Conservation (phyloP, 2,329 filamentous ascomycete species). For the Epichloe sibirici region DNA sequence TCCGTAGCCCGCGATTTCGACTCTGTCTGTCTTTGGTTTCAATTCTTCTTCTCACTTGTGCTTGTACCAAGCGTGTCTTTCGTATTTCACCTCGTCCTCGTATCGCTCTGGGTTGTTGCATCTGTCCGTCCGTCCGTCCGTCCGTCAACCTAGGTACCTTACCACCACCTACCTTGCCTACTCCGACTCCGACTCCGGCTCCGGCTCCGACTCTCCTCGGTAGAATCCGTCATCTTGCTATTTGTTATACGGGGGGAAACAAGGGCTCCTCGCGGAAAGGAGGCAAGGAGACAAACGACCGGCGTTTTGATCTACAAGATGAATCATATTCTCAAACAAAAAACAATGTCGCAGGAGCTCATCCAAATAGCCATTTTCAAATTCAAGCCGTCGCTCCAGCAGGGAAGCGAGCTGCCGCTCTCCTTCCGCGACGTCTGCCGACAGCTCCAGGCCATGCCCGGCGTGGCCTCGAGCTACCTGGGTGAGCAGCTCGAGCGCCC, state of each 20-base stretch:
- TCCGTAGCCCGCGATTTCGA: neutral
- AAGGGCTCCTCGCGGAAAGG: neutral
- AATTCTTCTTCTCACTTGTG: neutral
- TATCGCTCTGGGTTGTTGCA: too few species aligned
- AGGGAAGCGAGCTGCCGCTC: slow-evolving; percentile 10
- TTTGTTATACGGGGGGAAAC: neutral
- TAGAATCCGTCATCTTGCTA: neutral
- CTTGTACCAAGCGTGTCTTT: neutral
- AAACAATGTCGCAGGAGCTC: slow-evolving; percentile 16
- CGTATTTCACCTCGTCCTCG: too few species aligned
- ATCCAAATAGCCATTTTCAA: slow-evolving; percentile 21
- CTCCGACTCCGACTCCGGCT: too few species aligned
- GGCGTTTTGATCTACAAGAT: neutral
- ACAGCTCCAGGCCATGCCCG: slow-evolving; percentile 19
- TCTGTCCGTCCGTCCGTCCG: too few species aligned
- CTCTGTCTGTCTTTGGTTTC: neutral
- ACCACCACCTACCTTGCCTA: too few species aligned
- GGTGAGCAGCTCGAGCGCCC: slow-evolving; percentile 24
- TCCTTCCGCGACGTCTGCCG: slow-evolving; percentile 13
- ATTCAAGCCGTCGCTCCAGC: slow-evolving; percentile 18
- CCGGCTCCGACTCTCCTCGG: neutral
- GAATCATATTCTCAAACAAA: slow-evolving; percentile 9
- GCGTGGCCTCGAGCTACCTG: slow-evolving; percentile 21
- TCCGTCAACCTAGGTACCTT: too few species aligned
- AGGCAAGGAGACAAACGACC: neutral